Conservation (phyloP, 164 flowering plant genomes). For the Cinnamomum chago region DNA sequence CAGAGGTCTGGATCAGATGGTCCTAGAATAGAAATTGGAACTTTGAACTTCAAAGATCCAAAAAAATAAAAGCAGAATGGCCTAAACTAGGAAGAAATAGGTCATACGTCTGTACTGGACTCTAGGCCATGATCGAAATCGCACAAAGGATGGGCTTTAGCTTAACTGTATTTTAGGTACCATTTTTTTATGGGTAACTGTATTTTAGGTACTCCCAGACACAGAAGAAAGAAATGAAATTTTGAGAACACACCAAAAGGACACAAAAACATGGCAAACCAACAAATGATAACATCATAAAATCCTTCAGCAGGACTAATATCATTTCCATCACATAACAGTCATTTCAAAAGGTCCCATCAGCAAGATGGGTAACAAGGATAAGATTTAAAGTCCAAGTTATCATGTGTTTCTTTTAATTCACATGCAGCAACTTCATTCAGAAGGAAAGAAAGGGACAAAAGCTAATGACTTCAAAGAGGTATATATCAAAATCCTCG, state of each 20-base stretch:
- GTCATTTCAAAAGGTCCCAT: background rate
- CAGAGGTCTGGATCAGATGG: conserved; percentile 36
- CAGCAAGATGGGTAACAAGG: background rate
- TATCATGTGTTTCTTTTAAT: too few species aligned
- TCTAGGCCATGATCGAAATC: background rate
- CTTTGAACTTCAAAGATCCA: conserved; percentile 4
- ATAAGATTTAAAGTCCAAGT: too few species aligned
- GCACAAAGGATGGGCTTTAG: background rate
- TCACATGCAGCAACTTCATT: too few species aligned
- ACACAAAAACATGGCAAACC: background rate
- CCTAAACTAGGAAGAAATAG: conserved; percentile 4
- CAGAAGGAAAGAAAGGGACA: too few species aligned
- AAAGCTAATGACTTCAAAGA: too few species aligned
- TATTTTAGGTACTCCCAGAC: background rate
- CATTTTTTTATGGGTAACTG: background rate
- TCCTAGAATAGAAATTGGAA: conserved; percentile 9
- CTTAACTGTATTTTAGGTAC: too few species aligned
- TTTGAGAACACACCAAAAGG: background rate
- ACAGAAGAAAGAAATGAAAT: too few species aligned
- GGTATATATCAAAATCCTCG: too few species aligned
- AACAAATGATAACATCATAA: background rate
- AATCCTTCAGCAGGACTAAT: background rate
- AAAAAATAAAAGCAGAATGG: conserved; percentile 1
- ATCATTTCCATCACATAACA: too few species aligned
- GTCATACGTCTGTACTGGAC: background rate